Conservation (phyloP, 257 asterid genomes). For the Solanum appendiculatum region DNA sequence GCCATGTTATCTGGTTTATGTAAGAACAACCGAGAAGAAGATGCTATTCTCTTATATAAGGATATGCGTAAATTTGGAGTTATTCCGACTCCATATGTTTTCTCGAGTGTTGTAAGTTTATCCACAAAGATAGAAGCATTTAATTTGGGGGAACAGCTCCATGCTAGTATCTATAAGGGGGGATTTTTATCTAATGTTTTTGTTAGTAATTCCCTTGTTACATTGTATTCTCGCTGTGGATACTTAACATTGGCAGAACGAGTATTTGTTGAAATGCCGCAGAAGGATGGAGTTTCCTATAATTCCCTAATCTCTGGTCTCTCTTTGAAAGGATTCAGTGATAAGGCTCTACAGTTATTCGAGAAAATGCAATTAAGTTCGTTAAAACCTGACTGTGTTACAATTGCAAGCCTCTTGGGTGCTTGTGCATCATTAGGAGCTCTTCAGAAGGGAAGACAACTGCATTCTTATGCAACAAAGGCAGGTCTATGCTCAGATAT, state of each 20-base stretch:
- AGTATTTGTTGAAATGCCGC: constrained; percentile 50
- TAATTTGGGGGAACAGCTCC: constrained; percentile 64
- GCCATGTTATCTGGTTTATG: constrained; percentile 82
- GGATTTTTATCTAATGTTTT: constrained; percentile 60
- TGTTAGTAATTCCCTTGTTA: constrained; percentile 70
- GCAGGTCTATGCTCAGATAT: constrained; percentile 66
- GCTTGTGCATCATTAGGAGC: constrained; percentile 51
- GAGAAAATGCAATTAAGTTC: constrained; percentile 51
- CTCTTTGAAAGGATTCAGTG: constrained; percentile 44
- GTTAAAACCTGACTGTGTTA: constrained; percentile 63
- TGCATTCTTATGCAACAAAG: constrained; percentile 65
- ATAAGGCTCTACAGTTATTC: constrained; percentile 54
- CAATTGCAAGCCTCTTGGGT: constrained; percentile 62
- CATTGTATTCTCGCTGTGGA: constrained; percentile 60
- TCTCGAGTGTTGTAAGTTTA: constrained; percentile 69
- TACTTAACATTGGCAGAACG: constrained; percentile 39
- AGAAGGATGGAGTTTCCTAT: constrained; percentile 54
- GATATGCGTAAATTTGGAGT: constrained; percentile 69
- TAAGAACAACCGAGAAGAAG: constrained; percentile 31
- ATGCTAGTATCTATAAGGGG: constrained; percentile 60
- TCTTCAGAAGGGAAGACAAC: constrained; percentile 60
- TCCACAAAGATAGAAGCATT: constrained; percentile 50
- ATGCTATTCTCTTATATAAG: constrained; percentile 43
- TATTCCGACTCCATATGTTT: constrained; percentile 75
- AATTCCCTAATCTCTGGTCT: constrained; percentile 76